Evolutionary conservation across 345 rosid genomes (phyloP).

Genomic region (Arabis alpina): DNA sequence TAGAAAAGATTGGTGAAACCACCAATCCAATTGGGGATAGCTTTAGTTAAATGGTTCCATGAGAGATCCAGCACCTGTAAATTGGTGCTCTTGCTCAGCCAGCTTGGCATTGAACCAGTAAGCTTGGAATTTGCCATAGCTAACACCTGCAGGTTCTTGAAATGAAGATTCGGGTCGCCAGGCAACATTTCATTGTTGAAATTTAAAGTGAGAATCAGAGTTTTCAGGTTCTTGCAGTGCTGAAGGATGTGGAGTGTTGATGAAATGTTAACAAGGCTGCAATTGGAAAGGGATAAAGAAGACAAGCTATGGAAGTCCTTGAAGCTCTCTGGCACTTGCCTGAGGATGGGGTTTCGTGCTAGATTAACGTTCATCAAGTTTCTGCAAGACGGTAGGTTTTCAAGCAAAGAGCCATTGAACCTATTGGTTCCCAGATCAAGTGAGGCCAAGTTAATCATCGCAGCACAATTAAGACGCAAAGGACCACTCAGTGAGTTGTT

Average conservation of each 20-base stretch:
- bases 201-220: constrained; percentile 55
- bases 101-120: constrained; percentile 56
- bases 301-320: constrained; percentile 52
- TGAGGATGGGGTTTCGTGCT: constrained; percentile 50
- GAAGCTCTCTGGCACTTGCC: constrained; percentile 60
- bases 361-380: constrained; percentile 50
- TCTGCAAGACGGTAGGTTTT: constrained; percentile 54
- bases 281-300: constrained; percentile 53
- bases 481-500: constrained; percentile 60
- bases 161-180: constrained; percentile 46
- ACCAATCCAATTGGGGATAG: constrained; percentile 56
- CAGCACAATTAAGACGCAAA: constrained; percentile 50
- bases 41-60: constrained; percentile 57
- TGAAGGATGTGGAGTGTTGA: constrained; percentile 57
- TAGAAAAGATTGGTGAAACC: constrained; percentile 49
- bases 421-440: constrained; percentile 60
- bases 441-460: constrained; percentile 53
- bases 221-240: constrained; percentile 57
- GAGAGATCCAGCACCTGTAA: constrained; percentile 75
- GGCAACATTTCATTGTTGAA: constrained; percentile 58
- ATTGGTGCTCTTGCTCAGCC: constrained; percentile 53
- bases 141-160: constrained; percentile 55
- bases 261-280: constrained; percentile 53
- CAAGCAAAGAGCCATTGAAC: constrained; percentile 52
- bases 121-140: constrained; percentile 49